These are phyloP conservation scores for Fusarium sp. DNA, from an alignment of 2,329 filamentous ascomycete genomes.

Conservation along the genomic window DNA sequence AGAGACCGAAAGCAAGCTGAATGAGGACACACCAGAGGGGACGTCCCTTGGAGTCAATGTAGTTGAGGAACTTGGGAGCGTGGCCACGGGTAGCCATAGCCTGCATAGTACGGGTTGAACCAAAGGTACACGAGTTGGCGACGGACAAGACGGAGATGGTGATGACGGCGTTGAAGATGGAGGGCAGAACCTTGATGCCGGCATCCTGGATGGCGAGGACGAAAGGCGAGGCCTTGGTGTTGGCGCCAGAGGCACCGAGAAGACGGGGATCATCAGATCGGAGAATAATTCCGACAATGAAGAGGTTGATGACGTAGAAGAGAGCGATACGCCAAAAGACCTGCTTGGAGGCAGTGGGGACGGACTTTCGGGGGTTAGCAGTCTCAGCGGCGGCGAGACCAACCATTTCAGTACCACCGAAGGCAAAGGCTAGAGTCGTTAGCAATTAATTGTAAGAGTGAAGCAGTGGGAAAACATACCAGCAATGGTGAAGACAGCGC, in stretches of 20 bases:
- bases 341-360: constrained; percentile 89
- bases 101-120: constrained; percentile 87
- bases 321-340: constrained; percentile 94
- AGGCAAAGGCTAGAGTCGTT: constrained; percentile 62
- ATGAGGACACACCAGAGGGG: constrained; percentile 77
- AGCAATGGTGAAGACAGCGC: constrained; percentile 78
- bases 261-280: constrained; percentile 74
- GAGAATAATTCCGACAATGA: constrained; percentile 83
- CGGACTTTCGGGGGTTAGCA: constrained; percentile 77
- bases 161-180: constrained; percentile 94
- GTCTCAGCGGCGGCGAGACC: constrained; percentile 82
- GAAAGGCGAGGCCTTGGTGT: constrained; percentile 85
- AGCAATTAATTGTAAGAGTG: fast-evolving
- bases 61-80: constrained; percentile 79
- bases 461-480: constrained; percentile 37
- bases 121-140: constrained; percentile 91
- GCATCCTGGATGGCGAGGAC: constrained; percentile 91
- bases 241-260: constrained; percentile 63
- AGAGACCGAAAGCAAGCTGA: constrained; percentile 73
- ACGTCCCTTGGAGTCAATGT: constrained; percentile 83
- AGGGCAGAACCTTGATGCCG: constrained; percentile 81
- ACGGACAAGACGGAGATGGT: constrained; percentile 92
- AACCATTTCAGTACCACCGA: constrained; percentile 79
- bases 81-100: constrained; percentile 88
- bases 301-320: constrained; percentile 88